phyloP scores from a whole-genome alignment of 805 yeast species.

The Dipodascus geniculatus region DNA sequence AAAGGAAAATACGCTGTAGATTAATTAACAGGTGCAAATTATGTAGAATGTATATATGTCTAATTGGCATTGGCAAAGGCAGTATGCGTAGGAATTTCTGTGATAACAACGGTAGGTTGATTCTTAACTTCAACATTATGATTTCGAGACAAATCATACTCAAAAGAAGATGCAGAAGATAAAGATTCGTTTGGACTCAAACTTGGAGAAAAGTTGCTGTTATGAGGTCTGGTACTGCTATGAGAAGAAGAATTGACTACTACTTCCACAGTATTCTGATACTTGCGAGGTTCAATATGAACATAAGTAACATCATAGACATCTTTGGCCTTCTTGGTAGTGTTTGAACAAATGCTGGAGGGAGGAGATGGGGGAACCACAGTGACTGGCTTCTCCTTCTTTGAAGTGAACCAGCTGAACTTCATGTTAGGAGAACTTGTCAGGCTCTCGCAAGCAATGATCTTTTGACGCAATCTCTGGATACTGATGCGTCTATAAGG shows the following conservation, averaged over 20 bases:
- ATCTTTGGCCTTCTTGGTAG: neutral
- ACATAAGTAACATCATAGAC: conserved; percentile 1
- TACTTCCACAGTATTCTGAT: neutral
- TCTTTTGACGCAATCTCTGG: neutral
- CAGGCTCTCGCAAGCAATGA: neutral
- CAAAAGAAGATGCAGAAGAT: neutral
- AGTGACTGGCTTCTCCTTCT: neutral
- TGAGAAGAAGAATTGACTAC: neutral
- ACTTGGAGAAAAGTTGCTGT: neutral
- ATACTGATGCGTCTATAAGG: neutral
- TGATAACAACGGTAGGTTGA: neutral
- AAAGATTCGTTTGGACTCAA: neutral
- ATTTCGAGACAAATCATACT: neutral
- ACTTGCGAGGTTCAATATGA: neutral
- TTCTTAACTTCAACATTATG: neutral
- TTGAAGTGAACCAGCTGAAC: neutral
- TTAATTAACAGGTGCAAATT: neutral
- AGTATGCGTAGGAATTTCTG: neutral
- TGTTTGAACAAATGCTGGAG: neutral
- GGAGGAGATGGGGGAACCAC: neutral
- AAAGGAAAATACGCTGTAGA: too few species aligned
- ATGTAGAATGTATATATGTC: too few species aligned
- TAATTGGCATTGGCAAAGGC: neutral
- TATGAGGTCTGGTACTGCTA: neutral
- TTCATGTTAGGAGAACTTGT: neutral